Conservation (phyloP, 208 protist species). For the Acanthamoeba royreba region DNA sequence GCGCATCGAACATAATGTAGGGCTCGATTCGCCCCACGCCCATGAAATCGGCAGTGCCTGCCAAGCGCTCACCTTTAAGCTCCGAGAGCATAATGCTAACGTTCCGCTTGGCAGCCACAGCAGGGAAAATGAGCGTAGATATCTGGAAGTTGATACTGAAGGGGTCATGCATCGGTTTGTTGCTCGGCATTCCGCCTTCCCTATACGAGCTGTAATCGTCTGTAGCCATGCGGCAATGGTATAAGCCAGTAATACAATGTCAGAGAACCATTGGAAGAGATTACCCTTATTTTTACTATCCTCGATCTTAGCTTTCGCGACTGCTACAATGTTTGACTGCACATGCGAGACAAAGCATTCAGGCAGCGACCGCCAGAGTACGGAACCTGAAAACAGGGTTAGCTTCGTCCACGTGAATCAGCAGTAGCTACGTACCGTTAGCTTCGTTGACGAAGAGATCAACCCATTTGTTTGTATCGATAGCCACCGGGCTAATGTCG, state of each 20-base stretch:
- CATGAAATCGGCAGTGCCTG: background rate
- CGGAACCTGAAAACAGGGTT: background rate
- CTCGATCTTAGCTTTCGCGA: background rate
- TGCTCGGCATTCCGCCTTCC: background rate
- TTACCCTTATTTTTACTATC: no score
- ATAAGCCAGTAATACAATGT: background rate
- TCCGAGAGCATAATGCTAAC: constrained; percentile 15
- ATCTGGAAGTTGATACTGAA: constrained; percentile 13
- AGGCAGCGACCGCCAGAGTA: background rate
- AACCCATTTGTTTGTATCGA: background rate
- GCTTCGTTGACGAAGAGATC: background rate
- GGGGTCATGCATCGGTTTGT: background rate
- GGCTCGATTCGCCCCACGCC: background rate
- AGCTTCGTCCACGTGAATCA: no score
- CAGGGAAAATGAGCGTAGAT: background rate
- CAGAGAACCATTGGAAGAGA: no score
- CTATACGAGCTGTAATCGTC: background rate
- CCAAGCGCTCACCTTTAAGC: background rate
- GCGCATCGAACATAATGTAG: constrained; percentile 31
- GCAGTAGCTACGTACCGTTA: background rate
- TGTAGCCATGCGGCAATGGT: no score
- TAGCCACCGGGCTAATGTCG: background rate
- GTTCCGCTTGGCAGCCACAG: constrained; percentile 2
- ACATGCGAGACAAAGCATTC: background rate
- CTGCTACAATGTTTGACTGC: background rate